Conservation (phyloP, 495 filamentous ascomycete genomes). For the Penicillium argentinense region DNA sequence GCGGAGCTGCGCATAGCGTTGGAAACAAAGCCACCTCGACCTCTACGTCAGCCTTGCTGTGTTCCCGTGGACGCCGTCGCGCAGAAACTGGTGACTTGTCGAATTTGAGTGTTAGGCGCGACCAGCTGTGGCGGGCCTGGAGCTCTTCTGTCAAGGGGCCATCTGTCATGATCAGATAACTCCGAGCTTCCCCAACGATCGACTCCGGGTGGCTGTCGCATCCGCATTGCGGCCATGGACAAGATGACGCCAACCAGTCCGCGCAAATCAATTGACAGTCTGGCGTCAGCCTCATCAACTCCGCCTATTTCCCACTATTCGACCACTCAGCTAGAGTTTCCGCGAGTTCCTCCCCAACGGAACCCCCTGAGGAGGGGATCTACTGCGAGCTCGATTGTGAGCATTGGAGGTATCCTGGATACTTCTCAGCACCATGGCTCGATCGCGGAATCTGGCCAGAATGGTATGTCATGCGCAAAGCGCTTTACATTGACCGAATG, state of each 20-base stretch:
- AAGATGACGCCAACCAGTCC: slow-evolving; percentile 66
- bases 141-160: slow-evolving; percentile 4
- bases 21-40: slow-evolving; percentile 25
- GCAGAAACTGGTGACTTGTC: slow-evolving; percentile 1
- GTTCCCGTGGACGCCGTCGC: background rate
- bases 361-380: slow-evolving; percentile 69
- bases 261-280: slow-evolving; percentile 70
- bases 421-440: slow-evolving; percentile 57
- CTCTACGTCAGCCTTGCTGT: slow-evolving; percentile 11
- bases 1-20: slow-evolving; percentile 27
- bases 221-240: slow-evolving; percentile 36
- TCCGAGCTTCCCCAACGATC: slow-evolving; percentile 28
- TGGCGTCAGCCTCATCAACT: slow-evolving; percentile 51
- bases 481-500: background rate
- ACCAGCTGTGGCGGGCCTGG: background rate
- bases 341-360: slow-evolving; percentile 42
- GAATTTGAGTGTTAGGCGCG: background rate
- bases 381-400: slow-evolving; percentile 82
- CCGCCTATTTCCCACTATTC: slow-evolving; percentile 60
- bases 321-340: slow-evolving; percentile 48
- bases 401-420: slow-evolving; percentile 75
- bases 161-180: slow-evolving; percentile 49
- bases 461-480: slow-evolving; percentile 54
- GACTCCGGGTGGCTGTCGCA: slow-evolving; percentile 38
- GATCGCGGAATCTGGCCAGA: slow-evolving; percentile 75